A percentile compares a stretch with the other conserved stretches of the same genome.
phyloP scores from a whole-genome alignment of 2,329 filamentous ascomycete genomes.

The Colletotrichum brevisporum region DNA sequence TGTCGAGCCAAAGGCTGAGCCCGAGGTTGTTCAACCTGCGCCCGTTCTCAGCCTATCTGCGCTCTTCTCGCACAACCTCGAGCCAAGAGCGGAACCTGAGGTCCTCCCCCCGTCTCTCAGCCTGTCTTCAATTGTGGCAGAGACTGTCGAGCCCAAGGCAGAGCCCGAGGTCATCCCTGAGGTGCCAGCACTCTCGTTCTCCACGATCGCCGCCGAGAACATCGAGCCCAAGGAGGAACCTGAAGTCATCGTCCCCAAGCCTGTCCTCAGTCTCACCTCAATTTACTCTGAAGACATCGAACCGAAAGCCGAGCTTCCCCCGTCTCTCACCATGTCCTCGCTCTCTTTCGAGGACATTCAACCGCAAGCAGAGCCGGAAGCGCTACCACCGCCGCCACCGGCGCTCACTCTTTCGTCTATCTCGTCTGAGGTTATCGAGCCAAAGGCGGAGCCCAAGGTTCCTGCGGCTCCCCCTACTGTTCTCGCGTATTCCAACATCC shows the following conservation, averaged over 20 bases:
- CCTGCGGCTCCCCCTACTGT: slow-evolving; percentile 42
- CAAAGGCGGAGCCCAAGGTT: slow-evolving; percentile 48
- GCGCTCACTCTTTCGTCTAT: slow-evolving; percentile 53
- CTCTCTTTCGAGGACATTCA: slow-evolving; percentile 56
- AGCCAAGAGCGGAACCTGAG: slow-evolving; percentile 46
- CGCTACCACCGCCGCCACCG: slow-evolving; percentile 48
- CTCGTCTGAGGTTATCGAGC: slow-evolving; percentile 51
- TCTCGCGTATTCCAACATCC: slow-evolving; percentile 57
- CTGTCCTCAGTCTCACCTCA: slow-evolving; percentile 51
- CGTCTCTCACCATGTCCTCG: slow-evolving; percentile 48
- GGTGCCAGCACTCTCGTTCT: slow-evolving; percentile 43
- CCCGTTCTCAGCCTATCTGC: slow-evolving; percentile 42
- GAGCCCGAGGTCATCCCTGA: slow-evolving; percentile 43
- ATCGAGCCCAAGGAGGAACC: slow-evolving; percentile 53
- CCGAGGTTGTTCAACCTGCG: slow-evolving; percentile 41
- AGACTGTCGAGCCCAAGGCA: slow-evolving; percentile 49
- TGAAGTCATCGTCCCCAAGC: slow-evolving; percentile 47
- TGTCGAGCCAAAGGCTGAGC: slow-evolving; percentile 52
- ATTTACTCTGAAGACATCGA: slow-evolving; percentile 51
- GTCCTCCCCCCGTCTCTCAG: slow-evolving; percentile 45
- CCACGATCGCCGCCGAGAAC: slow-evolving; percentile 45
- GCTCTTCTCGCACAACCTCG: slow-evolving; percentile 38
- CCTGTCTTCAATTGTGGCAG: slow-evolving; percentile 50
- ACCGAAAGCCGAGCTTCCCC: slow-evolving; percentile 50
- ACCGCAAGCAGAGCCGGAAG: slow-evolving; percentile 56